phyloP scores from a whole-genome alignment of 306 rosid species.

The Malus sieversii region DNA sequence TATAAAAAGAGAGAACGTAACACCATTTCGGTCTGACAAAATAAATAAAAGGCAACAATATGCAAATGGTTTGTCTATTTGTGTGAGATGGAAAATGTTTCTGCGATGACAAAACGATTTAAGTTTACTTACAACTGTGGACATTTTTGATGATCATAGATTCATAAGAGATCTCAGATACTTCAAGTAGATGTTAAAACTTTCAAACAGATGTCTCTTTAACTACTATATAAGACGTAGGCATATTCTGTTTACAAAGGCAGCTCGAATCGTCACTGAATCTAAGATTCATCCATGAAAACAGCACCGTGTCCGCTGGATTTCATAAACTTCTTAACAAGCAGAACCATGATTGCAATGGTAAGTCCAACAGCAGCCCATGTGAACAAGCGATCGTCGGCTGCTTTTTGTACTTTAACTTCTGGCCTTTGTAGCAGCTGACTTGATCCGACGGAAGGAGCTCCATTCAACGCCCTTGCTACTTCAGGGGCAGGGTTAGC shows the following conservation, averaged over 20 bases:
- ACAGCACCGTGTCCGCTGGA: constrained; percentile 61
- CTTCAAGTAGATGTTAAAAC: neutral
- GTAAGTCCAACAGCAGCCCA: constrained; percentile 91
- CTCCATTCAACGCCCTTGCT: constrained; percentile 32
- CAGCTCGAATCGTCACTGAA: constrained; percentile 1
- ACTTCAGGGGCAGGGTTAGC: constrained; percentile 25
- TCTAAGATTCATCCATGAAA: constrained; percentile 77
- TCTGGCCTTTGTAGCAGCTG: constrained; percentile 37
- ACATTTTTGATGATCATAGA: neutral
- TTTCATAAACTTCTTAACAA: constrained; percentile 79
- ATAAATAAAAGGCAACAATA: too few relatives aligned
- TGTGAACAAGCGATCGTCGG: constrained; percentile 76
- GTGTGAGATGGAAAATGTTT: neutral
- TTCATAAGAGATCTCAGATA: neutral
- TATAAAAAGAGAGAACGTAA: too few relatives aligned
- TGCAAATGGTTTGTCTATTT: neutral
- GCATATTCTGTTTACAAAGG: constrained; percentile 10
- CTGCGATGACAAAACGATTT: neutral
- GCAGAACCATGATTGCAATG: constrained; percentile 70
- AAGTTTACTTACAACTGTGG: neutral
- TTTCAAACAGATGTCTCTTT: neutral
- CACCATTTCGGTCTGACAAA: too few relatives aligned
- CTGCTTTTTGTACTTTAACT: constrained; percentile 42
- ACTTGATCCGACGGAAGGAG: constrained; percentile 30
- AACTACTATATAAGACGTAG: neutral